Percentiles rank a stretch among this genome's conserved stretches.
phyloP scores from a whole-genome alignment of 345 rosid species.

The Citrus australasica region DNA sequence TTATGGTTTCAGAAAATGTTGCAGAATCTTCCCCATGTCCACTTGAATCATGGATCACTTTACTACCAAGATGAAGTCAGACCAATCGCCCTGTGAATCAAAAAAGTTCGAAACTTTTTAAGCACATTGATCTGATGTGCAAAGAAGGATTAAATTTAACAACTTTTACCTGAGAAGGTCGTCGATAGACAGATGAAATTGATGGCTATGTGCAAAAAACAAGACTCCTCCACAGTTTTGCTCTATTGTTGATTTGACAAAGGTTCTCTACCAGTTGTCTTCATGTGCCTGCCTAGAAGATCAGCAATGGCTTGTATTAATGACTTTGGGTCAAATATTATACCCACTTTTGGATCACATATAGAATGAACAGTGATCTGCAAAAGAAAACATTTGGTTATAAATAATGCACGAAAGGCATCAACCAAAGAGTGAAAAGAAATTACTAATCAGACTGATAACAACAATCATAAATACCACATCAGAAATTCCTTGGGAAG shows the following conservation, averaged over 20 bases:
- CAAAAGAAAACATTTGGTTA: conserved; percentile 3
- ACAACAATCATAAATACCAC: conserved; percentile 41
- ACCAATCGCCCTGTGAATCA: conserved; percentile 2
- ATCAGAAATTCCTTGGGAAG: conserved; percentile 63
- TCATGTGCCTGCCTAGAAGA: conserved; percentile 31
- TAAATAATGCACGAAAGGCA: neutral
- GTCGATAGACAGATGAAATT: neutral
- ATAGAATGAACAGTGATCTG: conserved; percentile 65
- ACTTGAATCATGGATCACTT: neutral
- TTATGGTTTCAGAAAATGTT: neutral
- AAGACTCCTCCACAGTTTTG: neutral
- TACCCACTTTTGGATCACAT: conserved; percentile 55
- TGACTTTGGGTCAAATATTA: conserved; percentile 60
- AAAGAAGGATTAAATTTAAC: neutral
- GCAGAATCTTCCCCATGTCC: neutral
- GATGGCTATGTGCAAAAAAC: neutral
- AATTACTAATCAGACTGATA: neutral
- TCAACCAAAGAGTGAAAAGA: neutral
- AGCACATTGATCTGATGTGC: neutral
- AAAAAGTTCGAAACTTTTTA: neutral
- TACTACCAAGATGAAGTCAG: neutral
- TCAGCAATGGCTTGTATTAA: conserved; percentile 57
- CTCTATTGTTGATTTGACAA: neutral
- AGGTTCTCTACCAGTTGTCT: neutral
- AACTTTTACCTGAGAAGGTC: neutral